Conservation (phyloP, 441 rosid species). For the Populus hybrid region DNA sequence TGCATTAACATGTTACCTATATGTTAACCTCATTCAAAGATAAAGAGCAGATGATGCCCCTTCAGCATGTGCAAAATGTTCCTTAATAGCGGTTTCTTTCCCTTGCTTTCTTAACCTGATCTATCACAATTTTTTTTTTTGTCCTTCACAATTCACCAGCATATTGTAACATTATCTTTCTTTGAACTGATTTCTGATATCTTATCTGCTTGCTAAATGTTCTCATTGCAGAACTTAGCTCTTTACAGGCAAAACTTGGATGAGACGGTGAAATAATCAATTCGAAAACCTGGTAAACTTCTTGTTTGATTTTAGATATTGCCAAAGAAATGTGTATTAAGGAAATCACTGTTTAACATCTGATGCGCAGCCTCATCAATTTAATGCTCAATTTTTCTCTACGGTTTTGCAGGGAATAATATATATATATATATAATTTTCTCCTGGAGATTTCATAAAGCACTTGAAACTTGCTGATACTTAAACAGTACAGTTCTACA, state of each 20-base stretch:
- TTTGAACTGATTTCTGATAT: neutral
- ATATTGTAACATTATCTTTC: neutral
- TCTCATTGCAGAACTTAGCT: conserved; percentile 4
- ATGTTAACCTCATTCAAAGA: neutral
- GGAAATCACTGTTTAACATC: neutral
- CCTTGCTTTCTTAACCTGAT: neutral
- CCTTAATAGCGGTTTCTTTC: neutral
- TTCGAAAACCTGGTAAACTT: neutral
- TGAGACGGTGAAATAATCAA: neutral
- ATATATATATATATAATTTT: neutral
- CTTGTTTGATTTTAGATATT: neutral
- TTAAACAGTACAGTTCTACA: neutral
- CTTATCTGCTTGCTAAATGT: neutral
- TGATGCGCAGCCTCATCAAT: neutral
- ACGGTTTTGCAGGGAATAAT: neutral
- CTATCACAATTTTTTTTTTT: neutral
- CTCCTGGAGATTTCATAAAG: neutral
- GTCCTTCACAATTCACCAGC: neutral
- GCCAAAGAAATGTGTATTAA: neutral
- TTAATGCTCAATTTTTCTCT: neutral
- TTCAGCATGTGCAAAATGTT: neutral
- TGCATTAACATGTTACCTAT: neutral
- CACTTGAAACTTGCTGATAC: neutral
- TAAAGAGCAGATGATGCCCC: neutral
- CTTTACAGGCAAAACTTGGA: conserved; percentile 8